Evolutionary conservation across 225 moss, liverwort and hornwort species (phyloP), one percentile per base, ranked within the genome.

Genomic region (Pseudisothecium myosuroides): DNA sequence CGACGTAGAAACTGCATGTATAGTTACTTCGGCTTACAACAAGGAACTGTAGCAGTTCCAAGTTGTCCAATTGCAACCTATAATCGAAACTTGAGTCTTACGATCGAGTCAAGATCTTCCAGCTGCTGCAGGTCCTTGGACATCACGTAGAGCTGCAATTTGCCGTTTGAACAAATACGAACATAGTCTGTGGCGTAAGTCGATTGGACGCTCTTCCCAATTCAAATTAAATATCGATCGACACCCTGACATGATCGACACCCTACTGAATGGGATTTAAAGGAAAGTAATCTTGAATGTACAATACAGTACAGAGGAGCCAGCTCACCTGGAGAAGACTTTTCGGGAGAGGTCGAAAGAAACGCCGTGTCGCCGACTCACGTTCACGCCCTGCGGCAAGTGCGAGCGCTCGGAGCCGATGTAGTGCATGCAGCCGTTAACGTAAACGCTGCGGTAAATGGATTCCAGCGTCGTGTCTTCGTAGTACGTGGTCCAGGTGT

Each of bases 391-490:
- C 29, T 47, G 47, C 29, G 47, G 74, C 74, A 74, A 28, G 47
- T 74, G 74, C 83, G 88, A 86, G 21, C 90, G 72, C 88, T 90
- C 88, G 5, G 86, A 88, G 24, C 90, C 90, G 41, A 92, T 90
- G 82, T 88, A 92, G 80, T 92, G 88, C 82, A 92, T 88, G 39
- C 82, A 88, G 17, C 90, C 92, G 12, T 88, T 88, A 78, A 92
- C 92, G 63, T 86, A 90, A 11, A 90, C 90, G 74, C 90, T 88
- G 9, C 90, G 90, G 58, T 90, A 90, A 61, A 92, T 88, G 54
- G 90, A 90, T 36, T 83, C 88, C 65, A 88, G 78, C 18, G 86
- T 90, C 41, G 92, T 90, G 9, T 63, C 64, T 52, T 90, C 80
- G 73, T 75, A 82, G 73, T 90, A 73, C 13, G 86, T 90, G 26